These are phyloP conservation scores for Amborella trichopoda DNA, from an alignment of 164 flowering plant species.

Conservation along the genomic window DNA sequence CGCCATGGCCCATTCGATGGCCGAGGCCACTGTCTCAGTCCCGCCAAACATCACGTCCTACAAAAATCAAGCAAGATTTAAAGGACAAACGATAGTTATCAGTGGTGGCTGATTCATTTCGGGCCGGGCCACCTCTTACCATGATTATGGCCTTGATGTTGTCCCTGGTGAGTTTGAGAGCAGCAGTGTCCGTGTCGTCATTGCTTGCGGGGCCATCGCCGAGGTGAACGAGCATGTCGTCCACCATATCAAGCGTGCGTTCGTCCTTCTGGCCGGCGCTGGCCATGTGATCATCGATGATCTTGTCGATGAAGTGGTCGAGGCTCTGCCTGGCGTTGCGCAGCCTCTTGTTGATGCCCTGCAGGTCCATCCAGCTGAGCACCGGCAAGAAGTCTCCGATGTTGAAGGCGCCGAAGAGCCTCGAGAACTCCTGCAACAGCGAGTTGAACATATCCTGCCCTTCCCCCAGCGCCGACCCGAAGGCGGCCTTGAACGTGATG, in stretches of 20 bases:
- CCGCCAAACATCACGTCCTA: conserved; percentile 96
- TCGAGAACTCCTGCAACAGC: conserved; percentile 71
- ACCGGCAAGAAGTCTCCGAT: conserved; percentile 58
- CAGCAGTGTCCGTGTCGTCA: neutral
- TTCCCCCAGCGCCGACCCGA: conserved; percentile 39
- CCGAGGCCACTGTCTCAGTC: conserved; percentile 86
- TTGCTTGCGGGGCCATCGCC: conserved; percentile 19
- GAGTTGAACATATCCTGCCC: conserved; percentile 52
- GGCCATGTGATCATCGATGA: conserved; percentile 50
- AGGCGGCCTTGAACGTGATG: conserved; percentile 58
- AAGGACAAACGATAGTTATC: neutral
- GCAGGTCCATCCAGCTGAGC: conserved; percentile 48
- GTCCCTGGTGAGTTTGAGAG: conserved; percentile 44
- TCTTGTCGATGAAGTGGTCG: conserved; percentile 53
- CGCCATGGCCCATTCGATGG: conserved; percentile 81
- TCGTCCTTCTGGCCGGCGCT: conserved; percentile 4
- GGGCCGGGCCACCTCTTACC: too few species aligned
- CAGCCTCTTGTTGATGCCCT: conserved; percentile 33
- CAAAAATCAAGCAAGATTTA: neutral
- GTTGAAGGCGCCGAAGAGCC: conserved; percentile 71
- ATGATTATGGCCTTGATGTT: conserved; percentile 85
- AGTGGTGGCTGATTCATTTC: neutral
- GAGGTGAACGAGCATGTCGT: conserved; percentile 50
- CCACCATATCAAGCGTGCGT: conserved; percentile 53
- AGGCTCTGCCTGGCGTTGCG: conserved; percentile 35